These are phyloP conservation scores for Phytopythium delawarense DNA, from an alignment of 352 stramenopile species.

Conservation along the genomic window DNA sequence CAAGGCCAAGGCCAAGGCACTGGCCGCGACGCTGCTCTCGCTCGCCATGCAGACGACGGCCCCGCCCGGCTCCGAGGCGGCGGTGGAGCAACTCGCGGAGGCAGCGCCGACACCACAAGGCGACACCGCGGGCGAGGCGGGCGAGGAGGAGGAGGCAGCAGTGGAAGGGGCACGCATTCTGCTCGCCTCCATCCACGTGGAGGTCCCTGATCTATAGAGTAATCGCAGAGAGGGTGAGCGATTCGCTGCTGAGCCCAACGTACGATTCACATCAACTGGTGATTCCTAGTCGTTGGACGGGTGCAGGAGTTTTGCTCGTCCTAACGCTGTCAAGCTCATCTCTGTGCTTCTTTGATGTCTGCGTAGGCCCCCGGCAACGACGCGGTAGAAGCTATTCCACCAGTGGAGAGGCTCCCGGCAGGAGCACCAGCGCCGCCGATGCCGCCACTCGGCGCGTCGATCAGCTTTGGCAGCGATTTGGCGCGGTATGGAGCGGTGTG, in stretches of 20 bases:
- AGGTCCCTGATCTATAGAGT: slow-evolving; percentile 8
- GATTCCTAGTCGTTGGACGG: neutral
- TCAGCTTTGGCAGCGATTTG: slow-evolving; percentile 45
- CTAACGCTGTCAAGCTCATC: neutral
- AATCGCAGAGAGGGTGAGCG: neutral
- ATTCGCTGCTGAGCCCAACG: neutral
- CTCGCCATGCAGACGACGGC: slow-evolving; percentile 19
- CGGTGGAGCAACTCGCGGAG: neutral
- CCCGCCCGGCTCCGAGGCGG: slow-evolving; percentile 5
- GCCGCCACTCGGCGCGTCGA: neutral
- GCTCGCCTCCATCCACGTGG: slow-evolving; percentile 16
- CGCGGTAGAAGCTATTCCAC: neutral
- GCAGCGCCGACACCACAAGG: neutral
- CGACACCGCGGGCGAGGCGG: too few relatives aligned
- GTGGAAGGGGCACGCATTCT: slow-evolving; percentile 11
- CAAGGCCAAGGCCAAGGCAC: slow-evolving; percentile 5
- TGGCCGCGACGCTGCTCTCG: slow-evolving; percentile 12
- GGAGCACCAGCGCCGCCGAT: neutral
- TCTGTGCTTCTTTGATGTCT: neutral
- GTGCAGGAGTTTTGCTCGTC: neutral
- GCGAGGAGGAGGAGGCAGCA: neutral
- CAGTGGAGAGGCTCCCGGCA: neutral
- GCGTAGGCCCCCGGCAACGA: neutral
- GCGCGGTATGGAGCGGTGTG: slow-evolving; percentile 46
- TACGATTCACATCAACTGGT: neutral